These are phyloP conservation scores for Albifimbria verrucaria DNA, from an alignment of 2,329 filamentous ascomycete species.

Conservation along the genomic window DNA sequence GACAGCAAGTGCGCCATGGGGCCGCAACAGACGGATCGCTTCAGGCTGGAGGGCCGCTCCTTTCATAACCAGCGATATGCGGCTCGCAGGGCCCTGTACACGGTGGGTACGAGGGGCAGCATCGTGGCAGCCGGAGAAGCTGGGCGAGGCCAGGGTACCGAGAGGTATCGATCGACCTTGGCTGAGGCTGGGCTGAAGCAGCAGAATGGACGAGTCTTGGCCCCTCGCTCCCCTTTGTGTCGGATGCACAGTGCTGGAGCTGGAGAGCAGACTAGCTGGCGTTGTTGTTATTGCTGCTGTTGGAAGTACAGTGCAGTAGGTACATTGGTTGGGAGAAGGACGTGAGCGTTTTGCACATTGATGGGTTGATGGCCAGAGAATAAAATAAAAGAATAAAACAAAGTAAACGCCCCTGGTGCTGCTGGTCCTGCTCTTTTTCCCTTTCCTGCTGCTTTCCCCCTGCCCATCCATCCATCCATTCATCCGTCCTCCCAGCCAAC, in stretches of 20 bases:
- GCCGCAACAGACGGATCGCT: neutral
- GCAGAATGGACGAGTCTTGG: neutral
- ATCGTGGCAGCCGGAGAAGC: neutral
- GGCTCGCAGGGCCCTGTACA: no score
- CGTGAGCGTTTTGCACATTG: no score
- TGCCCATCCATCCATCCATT: neutral
- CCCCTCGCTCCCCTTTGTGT: no score
- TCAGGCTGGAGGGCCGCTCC: neutral
- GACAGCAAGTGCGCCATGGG: neutral
- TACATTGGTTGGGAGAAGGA: no score
- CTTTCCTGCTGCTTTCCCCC: constrained; percentile 2
- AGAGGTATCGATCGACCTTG: neutral
- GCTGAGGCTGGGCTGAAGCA: neutral
- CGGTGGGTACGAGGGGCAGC: no score
- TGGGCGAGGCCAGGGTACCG: neutral
- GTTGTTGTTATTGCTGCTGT: no score
- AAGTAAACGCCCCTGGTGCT: neutral
- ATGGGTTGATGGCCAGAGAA: no score
- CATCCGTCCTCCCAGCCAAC: constrained; percentile 1
- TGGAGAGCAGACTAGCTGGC: no score
- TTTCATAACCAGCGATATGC: neutral
- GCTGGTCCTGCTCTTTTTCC: constrained; percentile 1
- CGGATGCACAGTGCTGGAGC: no score
- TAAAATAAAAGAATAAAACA: neutral
- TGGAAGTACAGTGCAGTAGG: no score